Conservation (phyloP, 805 yeast species). For the Hanseniaspora lindneri region DNA sequence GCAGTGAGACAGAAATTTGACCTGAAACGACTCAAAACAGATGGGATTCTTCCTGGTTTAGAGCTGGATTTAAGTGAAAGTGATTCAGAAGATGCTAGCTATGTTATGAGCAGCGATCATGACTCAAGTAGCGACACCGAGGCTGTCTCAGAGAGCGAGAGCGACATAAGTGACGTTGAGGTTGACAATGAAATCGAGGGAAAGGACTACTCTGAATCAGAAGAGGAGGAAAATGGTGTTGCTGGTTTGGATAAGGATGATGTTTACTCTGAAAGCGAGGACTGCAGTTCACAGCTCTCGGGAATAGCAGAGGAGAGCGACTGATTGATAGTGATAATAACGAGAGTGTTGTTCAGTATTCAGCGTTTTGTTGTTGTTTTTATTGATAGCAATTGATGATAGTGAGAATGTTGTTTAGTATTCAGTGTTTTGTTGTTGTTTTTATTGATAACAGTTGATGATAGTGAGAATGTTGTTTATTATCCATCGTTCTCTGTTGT, state of each 20-base stretch:
- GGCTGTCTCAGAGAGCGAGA: neutral
- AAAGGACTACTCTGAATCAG: slow-evolving; percentile 2
- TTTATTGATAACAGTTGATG: too few relatives aligned
- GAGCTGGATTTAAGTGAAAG: slow-evolving; percentile 1
- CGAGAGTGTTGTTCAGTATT: too few relatives aligned
- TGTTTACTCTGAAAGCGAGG: too few relatives aligned
- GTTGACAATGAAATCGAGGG: slow-evolving; percentile 15
- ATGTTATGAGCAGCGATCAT: neutral
- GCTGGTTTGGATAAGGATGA: neutral
- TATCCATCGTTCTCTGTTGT: too few relatives aligned
- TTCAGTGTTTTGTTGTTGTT: too few relatives aligned
- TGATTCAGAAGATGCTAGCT: slow-evolving; percentile 4
- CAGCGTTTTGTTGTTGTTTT: too few relatives aligned
- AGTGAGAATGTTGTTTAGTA: too few relatives aligned
- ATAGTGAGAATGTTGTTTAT: too few relatives aligned
- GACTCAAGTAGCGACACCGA: neutral
- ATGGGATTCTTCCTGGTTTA: slow-evolving; percentile 3
- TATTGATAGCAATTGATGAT: too few relatives aligned
- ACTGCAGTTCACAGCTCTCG: too few relatives aligned
- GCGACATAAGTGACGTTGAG: slow-evolving; percentile 8
- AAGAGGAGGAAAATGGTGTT: neutral
- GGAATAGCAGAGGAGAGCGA: too few relatives aligned
- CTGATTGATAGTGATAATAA: too few relatives aligned
- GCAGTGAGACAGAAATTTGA: slow-evolving; percentile 5
- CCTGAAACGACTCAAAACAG: slow-evolving; percentile 4